Percentiles rank a stretch among this genome's conserved stretches.
Evolutionary conservation across 805 yeast species (phyloP).

Genomic region (Metschnikowia continentalis): DNA sequence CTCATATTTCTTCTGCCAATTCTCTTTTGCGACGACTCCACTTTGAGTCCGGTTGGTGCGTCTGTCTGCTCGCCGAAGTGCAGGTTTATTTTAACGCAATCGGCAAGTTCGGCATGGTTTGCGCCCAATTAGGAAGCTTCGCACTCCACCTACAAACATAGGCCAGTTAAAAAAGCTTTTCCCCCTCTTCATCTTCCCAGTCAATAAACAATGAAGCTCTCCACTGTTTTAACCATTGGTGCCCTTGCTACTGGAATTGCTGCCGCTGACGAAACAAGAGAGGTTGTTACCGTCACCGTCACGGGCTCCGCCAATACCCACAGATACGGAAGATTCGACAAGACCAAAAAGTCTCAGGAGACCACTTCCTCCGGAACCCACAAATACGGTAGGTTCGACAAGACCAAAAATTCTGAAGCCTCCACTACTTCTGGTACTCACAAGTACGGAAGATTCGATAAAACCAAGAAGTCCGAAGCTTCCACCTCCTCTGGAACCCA

Average conservation of each 20-base stretch:
- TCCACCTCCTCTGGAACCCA: conserved; percentile 25
- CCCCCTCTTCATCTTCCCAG: background rate
- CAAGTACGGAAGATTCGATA: conserved; percentile 53
- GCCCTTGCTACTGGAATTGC: conserved; percentile 16
- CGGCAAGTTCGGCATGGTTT: conserved; percentile 14
- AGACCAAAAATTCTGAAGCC: conserved; percentile 14
- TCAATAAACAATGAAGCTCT: conserved; percentile 14
- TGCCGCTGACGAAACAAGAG: conserved; percentile 14
- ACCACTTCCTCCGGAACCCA: conserved; percentile 17
- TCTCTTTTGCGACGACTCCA: background rate
- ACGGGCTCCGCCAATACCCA: conserved; percentile 20
- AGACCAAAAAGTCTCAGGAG: conserved; percentile 15
- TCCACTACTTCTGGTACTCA: conserved; percentile 35
- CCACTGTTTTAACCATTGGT: conserved; percentile 15
- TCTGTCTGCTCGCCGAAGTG: background rate
- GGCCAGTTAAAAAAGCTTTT: conserved; percentile 3
- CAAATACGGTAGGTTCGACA: conserved; percentile 19
- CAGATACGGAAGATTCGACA: conserved; percentile 22
- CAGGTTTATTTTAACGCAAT: background rate
- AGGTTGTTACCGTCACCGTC: conserved; percentile 17
- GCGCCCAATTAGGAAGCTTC: conserved; percentile 17
- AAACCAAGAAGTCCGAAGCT: conserved; percentile 30
- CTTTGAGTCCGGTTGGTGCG: background rate
- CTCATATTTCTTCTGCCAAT: no score
- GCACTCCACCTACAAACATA: conserved; percentile 16